Conservation (phyloP, 768 basidiomycete genomes). For the Rhodocollybia butyracea region DNA sequence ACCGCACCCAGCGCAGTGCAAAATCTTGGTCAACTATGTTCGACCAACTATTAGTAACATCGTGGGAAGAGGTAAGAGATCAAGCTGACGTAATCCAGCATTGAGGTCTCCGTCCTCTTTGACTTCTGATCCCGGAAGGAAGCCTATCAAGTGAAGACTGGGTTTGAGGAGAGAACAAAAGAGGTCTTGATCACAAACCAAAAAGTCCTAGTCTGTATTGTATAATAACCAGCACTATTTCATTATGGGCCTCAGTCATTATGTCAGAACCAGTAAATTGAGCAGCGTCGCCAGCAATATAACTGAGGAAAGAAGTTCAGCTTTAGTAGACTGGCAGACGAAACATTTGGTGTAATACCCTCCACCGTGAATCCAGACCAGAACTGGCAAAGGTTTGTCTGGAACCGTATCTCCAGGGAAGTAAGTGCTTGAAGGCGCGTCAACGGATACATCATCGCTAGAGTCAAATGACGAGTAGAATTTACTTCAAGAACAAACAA, state of each 20-base stretch:
- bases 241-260: conserved; percentile 19
- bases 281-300: conserved; percentile 16
- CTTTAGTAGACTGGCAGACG: conserved; percentile 6
- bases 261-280: conserved; percentile 20
- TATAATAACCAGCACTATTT: conserved; percentile 23
- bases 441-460: neutral
- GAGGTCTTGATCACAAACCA: conserved; percentile 6
- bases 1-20: conserved; percentile 32
- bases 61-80: neutral
- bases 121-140: conserved; percentile 26
- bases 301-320: conserved; percentile 14
- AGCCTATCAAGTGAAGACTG: conserved; percentile 15
- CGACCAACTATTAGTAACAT: neutral
- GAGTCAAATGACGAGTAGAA: neutral
- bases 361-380: conserved; percentile 37
- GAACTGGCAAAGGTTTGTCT: conserved; percentile 21
- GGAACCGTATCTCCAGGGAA: conserved; percentile 18
- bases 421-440: conserved; percentile 22
- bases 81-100: conserved; percentile 28
- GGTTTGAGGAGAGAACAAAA: neutral
- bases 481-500: conserved; percentile 38
- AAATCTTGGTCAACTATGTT: conserved; percentile 31
- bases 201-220: conserved; percentile 34
- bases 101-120: conserved; percentile 29
- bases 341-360: conserved; percentile 17